Evolutionary conservation across 208 protist species (phyloP).

Genomic region (Leishmania major): DNA sequence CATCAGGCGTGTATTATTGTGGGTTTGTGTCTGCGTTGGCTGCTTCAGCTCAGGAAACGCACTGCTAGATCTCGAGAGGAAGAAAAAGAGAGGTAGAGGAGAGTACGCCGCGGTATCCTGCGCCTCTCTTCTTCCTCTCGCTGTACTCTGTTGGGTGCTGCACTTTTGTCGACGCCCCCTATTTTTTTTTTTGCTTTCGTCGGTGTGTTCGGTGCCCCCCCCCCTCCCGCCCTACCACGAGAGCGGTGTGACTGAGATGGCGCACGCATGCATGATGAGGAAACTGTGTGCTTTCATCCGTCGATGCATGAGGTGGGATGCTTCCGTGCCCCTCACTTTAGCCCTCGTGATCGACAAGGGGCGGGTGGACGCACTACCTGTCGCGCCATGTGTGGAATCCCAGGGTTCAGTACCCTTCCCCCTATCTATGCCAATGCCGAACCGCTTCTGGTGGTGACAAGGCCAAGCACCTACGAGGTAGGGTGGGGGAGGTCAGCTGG

Average conservation of each 20-base stretch:
- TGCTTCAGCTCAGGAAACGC: not conserved
- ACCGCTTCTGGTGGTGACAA: not conserved
- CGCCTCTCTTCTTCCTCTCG: not conserved
- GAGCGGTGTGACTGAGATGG: not conserved
- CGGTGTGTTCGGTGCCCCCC: not conserved
- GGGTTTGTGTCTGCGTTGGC: not conserved
- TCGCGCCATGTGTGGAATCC: not conserved
- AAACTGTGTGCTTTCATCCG: not conserved
- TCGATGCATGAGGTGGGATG: no score
- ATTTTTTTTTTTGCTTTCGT: not conserved
- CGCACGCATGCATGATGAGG: not conserved
- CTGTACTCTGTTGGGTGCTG: not conserved
- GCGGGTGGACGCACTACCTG: no score
- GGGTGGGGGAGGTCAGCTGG: not conserved
- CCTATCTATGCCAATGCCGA: not conserved
- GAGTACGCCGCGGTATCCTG: not conserved
- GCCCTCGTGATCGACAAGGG: no score
- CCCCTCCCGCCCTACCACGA: not conserved
- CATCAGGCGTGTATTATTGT: not conserved
- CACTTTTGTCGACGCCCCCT: not conserved
- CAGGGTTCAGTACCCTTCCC: not conserved
- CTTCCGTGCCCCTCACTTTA: no score
- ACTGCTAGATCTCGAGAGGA: not conserved
- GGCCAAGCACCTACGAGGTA: not conserved
- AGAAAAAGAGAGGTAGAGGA: not conserved